phyloP scores from a whole-genome alignment of 441 rosid species.

The Geranium incanum region DNA sequence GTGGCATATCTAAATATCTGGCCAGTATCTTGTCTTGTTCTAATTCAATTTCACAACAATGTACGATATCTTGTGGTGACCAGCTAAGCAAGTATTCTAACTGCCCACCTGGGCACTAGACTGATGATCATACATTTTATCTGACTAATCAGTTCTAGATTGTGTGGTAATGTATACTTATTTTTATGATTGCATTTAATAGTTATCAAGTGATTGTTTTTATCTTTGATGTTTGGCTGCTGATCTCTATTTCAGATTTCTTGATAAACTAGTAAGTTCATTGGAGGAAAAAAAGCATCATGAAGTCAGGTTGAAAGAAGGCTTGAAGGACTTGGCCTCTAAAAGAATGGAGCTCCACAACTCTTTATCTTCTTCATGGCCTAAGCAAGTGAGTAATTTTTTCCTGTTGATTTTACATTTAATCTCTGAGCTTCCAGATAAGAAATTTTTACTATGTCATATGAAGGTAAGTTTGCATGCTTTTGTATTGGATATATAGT shows the following conservation, averaged over 20 bases:
- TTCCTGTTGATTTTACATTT: constrained; percentile 12
- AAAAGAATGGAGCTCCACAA: constrained; percentile 90
- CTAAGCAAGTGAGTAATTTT: constrained; percentile 56
- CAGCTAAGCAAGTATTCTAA: not conserved
- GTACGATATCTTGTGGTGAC: not conserved
- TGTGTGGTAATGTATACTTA: not conserved
- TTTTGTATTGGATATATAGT: not conserved
- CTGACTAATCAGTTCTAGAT: not conserved
- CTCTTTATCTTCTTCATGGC: constrained; percentile 84
- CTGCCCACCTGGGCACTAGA: not conserved
- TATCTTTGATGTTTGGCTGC: constrained; percentile 2
- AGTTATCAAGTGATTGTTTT: constrained; percentile 4
- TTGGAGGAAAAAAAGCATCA: constrained; percentile 88
- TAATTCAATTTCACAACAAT: constrained; percentile 1
- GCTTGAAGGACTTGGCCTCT: constrained; percentile 66
- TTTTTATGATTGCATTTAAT: constrained; percentile 3
- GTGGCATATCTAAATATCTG: not conserved
- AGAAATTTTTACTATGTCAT: not conserved
- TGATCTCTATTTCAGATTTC: constrained; percentile 47
- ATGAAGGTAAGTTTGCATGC: constrained; percentile 2
- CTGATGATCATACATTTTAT: not conserved
- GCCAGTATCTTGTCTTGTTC: not conserved
- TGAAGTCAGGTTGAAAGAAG: constrained; percentile 68
- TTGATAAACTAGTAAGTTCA: constrained; percentile 72
- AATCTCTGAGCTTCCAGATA: constrained; percentile 6